phyloP scores from a whole-genome alignment of 192 early-diverging fungal species.

The Podila epigama region DNA sequence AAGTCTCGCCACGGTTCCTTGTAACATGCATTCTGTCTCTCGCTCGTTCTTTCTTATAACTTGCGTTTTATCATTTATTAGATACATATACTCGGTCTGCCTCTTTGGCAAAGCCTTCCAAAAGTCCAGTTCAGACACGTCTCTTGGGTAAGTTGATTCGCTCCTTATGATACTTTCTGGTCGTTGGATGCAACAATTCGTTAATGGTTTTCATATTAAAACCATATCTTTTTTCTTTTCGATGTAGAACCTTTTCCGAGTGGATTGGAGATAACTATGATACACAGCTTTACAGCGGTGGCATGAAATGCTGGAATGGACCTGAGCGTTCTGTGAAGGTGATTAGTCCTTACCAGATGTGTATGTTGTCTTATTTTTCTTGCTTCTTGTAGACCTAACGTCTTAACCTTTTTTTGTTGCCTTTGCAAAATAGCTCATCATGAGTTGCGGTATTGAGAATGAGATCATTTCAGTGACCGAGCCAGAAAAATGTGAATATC shows the following conservation, averaged over 20 bases:
- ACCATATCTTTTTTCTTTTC: background rate
- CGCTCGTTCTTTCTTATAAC: too few species aligned
- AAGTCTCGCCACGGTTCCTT: constrained; percentile 13
- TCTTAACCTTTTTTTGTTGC: background rate
- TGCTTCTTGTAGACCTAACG: background rate
- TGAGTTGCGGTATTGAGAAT: constrained; percentile 75
- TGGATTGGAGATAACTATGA: constrained; percentile 64
- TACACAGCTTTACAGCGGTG: constrained; percentile 74
- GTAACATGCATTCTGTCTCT: too few species aligned
- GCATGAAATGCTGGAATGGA: constrained; percentile 95
- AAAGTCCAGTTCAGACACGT: constrained; percentile 74
- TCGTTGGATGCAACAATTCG: too few species aligned
- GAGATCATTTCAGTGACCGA: constrained; percentile 78
- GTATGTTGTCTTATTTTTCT: background rate
- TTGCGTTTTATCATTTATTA: constrained; percentile 47
- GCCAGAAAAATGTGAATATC: constrained; percentile 95
- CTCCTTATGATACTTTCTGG: too few species aligned
- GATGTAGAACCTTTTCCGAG: constrained; percentile 51
- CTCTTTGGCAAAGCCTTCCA: constrained; percentile 82
- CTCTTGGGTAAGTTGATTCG: constrained; percentile 55
- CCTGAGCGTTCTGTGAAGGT: constrained; percentile 84
- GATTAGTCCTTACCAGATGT: background rate
- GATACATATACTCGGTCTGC: constrained; percentile 73
- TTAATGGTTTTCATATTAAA: background rate
- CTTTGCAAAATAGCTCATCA: constrained; percentile 12